Evolutionary conservation across 202 grass and related monocot species (phyloP), one percentile per base, ranked within the genome.

Genomic region (Elaeis oleifera): DNA sequence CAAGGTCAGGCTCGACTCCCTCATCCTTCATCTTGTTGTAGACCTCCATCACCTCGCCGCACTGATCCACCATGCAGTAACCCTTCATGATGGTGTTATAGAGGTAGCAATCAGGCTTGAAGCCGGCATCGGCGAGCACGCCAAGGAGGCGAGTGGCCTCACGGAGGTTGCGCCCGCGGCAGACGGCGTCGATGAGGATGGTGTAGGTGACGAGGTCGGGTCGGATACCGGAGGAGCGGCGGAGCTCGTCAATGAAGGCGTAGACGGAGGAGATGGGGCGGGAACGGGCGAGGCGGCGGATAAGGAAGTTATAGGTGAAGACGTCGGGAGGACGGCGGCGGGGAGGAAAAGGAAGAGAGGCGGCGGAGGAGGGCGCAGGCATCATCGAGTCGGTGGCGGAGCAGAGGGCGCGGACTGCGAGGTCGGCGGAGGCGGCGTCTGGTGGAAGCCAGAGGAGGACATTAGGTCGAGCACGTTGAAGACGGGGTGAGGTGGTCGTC

Each of bases 61-160:
- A 70, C 52, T 97, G 81, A 23, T 79, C 73, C 1, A 80, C 69
- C 27, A 74, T 79, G 74, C 78, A 83, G 78, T 89, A 77, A 4
- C 71, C 88, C 74, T 97, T 97, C 88, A 89, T 89, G 24, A 92
- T 86, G 5, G 88, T 67, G 68, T 92, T 97, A 79, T 97, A 97
- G 19, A 97, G 2, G 76, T 84, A 77, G 3, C 83, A 79, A 58
- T 97, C 88, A 6, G 82, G 84, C 59, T 72, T 77, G 65, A 97
- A 81, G 36, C 84, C 88, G 51, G 80, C 78, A 58, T 79, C 69
- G 2, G 74, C 53, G 59, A 97, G 83, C 5, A 89, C 31, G 1
- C 59, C 59, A 2, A 92, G 82, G 15, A 97, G 77, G 65, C 76
- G 31, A 15, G 32, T 67, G 52, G 87, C 79, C 79, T 97, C 84